Conservation (phyloP, 1,284 basidiomycete species). For the Coniferiporia sulphurascens region DNA sequence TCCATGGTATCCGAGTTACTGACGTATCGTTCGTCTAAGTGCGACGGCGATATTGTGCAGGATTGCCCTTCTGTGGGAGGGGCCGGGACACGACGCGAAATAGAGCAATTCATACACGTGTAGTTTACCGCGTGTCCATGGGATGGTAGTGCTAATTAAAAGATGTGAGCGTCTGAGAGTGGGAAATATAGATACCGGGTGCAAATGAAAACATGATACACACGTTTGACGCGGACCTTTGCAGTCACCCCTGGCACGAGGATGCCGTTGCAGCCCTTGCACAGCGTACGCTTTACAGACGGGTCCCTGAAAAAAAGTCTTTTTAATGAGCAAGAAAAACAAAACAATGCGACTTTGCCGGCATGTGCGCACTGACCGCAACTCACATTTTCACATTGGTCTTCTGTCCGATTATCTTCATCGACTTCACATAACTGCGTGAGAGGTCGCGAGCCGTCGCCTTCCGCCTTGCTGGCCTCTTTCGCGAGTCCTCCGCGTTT, state of each 20-base stretch:
- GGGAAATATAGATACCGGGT: background rate
- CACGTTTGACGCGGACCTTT: slow-evolving; percentile 59
- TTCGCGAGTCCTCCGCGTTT: slow-evolving; percentile 22
- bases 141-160: slow-evolving; percentile 38
- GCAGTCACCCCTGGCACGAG: slow-evolving; percentile 65
- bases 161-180: slow-evolving; percentile 10
- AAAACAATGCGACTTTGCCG: background rate
- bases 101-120: slow-evolving; percentile 50
- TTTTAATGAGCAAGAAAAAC: slow-evolving; percentile 5
- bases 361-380: background rate
- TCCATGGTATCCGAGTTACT: background rate
- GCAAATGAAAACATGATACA: slow-evolving; percentile 23
- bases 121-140: slow-evolving; percentile 53
- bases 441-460: slow-evolving; percentile 46
- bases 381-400: slow-evolving; percentile 70
- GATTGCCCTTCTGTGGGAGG: slow-evolving; percentile 34
- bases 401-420: slow-evolving; percentile 68
- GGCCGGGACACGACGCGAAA: slow-evolving; percentile 55
- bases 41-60: background rate
- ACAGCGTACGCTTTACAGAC: slow-evolving; percentile 69
- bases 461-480: slow-evolving; percentile 26
- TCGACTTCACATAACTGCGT: slow-evolving; percentile 55
- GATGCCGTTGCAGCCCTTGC: slow-evolving; percentile 58
- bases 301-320: slow-evolving; percentile 51
- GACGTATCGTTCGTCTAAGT: background rate